Evolutionary conservation across 2,329 filamentous ascomycete species (phyloP), one percentile per base, ranked within the genome.

Genomic region (Cladosporium halotolerans): DNA sequence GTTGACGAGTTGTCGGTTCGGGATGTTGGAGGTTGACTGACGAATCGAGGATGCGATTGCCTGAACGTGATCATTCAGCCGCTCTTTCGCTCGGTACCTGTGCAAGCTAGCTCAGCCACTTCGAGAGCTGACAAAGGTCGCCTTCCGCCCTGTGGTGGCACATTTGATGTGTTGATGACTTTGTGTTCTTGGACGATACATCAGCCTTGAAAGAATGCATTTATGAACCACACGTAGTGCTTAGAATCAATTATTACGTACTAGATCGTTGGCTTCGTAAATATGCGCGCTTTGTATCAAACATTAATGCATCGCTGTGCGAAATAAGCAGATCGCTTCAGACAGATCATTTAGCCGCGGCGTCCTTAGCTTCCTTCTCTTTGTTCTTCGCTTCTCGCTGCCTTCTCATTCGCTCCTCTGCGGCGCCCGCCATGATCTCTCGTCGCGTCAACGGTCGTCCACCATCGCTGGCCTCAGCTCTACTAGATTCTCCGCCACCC

Each of bases 371-470:
- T 39, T 57, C 48, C 58, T 61, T 63, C 60, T 64, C 64, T 55
- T 66, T 66, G 4, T 66, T 61, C 49, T 73, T 69, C 44, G 70
- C 68, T 59, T 73, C 70, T 57, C 70, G 73, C 61, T 76, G 69
- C 66, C 72, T 82, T 70, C 73, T 76, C 62, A 81, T 67, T 58
- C 83, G 76, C 64, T 87, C 84, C 70, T 90, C 86, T 0, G 85
- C 86, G 4, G 86, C 88, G 51, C 76, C 81, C 0, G 88, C 89
- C 51, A 93, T 74, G 34, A 89, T 79, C 63, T 95, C 88, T 53
- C 89, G 79, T 57, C 88, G 76, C 60, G 76, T 86, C 69, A 89
- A 65, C 9, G 69, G 72, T n/a, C 59, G 63, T 6, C 70, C 39
- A n/a, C 47, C 43, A 11, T 46, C 52, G 2, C 62, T 60, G 34